phyloP scores from a whole-genome alignment of 1,139 yeast species.

The Suhomyces wounanorum region DNA sequence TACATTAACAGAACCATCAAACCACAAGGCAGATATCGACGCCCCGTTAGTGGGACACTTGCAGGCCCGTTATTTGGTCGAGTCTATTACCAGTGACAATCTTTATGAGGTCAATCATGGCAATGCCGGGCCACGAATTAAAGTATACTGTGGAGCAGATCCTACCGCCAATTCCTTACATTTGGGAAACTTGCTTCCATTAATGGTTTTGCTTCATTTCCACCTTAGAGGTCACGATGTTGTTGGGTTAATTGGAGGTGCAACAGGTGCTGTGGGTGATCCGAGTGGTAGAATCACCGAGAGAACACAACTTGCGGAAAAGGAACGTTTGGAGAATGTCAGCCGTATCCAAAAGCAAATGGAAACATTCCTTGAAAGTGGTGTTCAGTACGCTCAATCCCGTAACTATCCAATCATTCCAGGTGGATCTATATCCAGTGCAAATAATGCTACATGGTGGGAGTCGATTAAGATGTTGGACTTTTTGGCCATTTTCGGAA shows the following conservation, averaged over 20 bases:
- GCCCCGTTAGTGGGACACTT: slow-evolving; percentile 49
- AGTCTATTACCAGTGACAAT: slow-evolving; percentile 50
- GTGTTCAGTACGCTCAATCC: slow-evolving; percentile 59
- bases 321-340: slow-evolving; percentile 60
- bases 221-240: slow-evolving; percentile 81
- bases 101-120: slow-evolving; percentile 41
- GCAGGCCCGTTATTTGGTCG: slow-evolving; percentile 49
- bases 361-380: slow-evolving; percentile 57
- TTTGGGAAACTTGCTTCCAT: slow-evolving; percentile 85
- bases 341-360: slow-evolving; percentile 63
- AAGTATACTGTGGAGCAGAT: slow-evolving; percentile 92
- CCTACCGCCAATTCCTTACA: slow-evolving; percentile 92
- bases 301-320: slow-evolving; percentile 56
- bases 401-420: slow-evolving; percentile 48
- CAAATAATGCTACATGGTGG: slow-evolving; percentile 89
- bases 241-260: slow-evolving; percentile 92
- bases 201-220: slow-evolving; percentile 83
- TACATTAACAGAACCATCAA: slow-evolving; percentile 27
- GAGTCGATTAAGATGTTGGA: slow-evolving; percentile 68
- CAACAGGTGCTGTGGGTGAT: slow-evolving; percentile 95
- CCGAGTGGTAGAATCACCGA: slow-evolving; percentile 91
- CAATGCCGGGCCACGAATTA: slow-evolving; percentile 38
- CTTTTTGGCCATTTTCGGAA: slow-evolving; percentile 76
- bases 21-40: slow-evolving; percentile 32
- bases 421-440: slow-evolving; percentile 44